Evolutionary conservation across 345 rosid species (phyloP).

Genomic region (Bretschneidera sinensis): DNA sequence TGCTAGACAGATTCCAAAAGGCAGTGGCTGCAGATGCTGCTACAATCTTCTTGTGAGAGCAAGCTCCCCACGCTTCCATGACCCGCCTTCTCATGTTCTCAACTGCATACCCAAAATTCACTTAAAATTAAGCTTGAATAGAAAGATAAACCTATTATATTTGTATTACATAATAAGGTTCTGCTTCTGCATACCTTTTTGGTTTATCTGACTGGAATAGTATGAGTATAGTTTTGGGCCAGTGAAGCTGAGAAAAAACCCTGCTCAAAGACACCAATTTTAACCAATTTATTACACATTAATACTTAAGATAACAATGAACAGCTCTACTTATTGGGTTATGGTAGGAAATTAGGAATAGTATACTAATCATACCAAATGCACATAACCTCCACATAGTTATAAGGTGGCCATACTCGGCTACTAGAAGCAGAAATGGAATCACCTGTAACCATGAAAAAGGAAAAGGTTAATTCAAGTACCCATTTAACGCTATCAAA

Average conservation of each 20-base stretch:
- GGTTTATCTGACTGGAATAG: constrained; percentile 53
- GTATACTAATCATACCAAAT: constrained; percentile 56
- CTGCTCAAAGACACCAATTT: constrained; percentile 35
- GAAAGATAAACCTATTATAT: neutral
- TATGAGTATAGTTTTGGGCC: constrained; percentile 63
- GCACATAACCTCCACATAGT: constrained; percentile 75
- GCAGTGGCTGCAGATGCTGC: constrained; percentile 71
- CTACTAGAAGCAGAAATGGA: constrained; percentile 79
- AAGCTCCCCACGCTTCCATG: constrained; percentile 62
- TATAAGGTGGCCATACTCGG: constrained; percentile 79
- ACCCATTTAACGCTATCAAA: constrained; percentile 4
- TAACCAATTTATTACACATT: too few relatives aligned
- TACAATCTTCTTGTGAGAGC: constrained; percentile 85
- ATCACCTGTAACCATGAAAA: constrained; percentile 46
- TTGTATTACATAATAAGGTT: neutral
- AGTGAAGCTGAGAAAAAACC: constrained; percentile 75
- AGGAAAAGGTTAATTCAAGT: neutral
- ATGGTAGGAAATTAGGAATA: neutral
- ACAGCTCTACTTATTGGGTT: too few relatives aligned
- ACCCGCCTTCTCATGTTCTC: constrained; percentile 39
- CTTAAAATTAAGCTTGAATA: neutral
- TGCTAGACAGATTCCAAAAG: constrained; percentile 85
- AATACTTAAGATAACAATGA: too few relatives aligned
- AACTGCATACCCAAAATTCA: constrained; percentile 32
- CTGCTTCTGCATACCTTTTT: constrained; percentile 52